Evolutionary conservation across 805 yeast genomes (phyloP).

Genomic region (Saturnispora dispora): DNA sequence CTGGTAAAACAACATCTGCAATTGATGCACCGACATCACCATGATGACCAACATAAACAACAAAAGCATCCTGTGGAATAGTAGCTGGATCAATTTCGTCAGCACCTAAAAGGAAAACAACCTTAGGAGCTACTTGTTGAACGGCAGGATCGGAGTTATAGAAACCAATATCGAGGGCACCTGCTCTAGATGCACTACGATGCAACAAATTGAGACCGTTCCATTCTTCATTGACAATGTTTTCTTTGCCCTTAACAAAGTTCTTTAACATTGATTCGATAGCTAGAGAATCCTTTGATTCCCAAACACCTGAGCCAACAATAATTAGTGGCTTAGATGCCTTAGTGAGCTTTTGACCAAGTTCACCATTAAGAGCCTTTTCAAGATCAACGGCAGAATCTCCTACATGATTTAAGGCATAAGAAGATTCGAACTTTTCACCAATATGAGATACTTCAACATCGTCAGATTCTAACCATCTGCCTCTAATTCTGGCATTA

Average conservation of each 20-base stretch:
- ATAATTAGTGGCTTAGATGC: conserved; percentile 73
- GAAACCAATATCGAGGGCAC: conserved; percentile 81
- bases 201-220: conserved; percentile 74
- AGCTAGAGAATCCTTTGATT: conserved; percentile 54
- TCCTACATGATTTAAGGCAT: conserved; percentile 57
- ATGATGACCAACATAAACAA: conserved; percentile 85
- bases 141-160: conserved; percentile 40
- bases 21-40: conserved; percentile 84
- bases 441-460: conserved; percentile 70
- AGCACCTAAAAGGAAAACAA: conserved; percentile 75
- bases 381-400: conserved; percentile 45
- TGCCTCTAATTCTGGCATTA: conserved; percentile 74
- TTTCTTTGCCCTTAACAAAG: conserved; percentile 45
- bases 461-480: conserved; percentile 55
- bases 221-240: conserved; percentile 66
- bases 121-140: conserved; percentile 49
- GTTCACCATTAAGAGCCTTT: conserved; percentile 53
- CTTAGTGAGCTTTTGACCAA: conserved; percentile 54
- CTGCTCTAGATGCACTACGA: conserved; percentile 81
- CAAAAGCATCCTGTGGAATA: conserved; percentile 78
- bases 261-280: conserved; percentile 51
- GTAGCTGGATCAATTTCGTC: conserved; percentile 65
- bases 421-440: conserved; percentile 69
- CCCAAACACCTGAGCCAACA: conserved; percentile 72
- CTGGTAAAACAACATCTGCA: conserved; percentile 83